These are phyloP conservation scores for Dipteronia sinensis DNA, from an alignment of 345 rosid species.

Conservation along the genomic window DNA sequence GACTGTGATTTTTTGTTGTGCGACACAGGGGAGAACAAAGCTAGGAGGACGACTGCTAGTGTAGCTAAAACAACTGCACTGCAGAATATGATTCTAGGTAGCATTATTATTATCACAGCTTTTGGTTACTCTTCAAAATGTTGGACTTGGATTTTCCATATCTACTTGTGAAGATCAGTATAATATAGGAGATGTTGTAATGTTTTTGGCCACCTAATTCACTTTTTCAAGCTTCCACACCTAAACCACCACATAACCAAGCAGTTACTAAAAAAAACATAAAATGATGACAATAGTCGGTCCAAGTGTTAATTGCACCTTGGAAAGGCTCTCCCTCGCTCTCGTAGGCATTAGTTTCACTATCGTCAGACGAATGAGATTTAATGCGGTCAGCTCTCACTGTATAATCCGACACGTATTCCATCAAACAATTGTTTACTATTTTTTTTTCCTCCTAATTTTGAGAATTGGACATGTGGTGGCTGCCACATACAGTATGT, in stretches of 20 bases:
- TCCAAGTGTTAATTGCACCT: not conserved
- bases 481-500: too few species aligned
- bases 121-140: not conserved
- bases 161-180: not conserved
- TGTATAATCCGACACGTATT: too few species aligned
- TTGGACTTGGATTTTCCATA: not conserved
- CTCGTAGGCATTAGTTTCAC: too few species aligned
- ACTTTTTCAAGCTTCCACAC: slow-evolving; percentile 14
- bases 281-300: too few species aligned
- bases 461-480: too few species aligned
- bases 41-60: slow-evolving; percentile 52
- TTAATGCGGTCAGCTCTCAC: too few species aligned
- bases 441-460: too few species aligned
- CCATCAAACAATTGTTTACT: too few species aligned
- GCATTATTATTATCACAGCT: slow-evolving; percentile 39
- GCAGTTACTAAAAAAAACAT: not conserved
- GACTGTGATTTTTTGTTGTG: slow-evolving; percentile 23
- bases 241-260: slow-evolving; percentile 21
- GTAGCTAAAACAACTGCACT: slow-evolving; percentile 52
- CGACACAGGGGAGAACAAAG: slow-evolving; percentile 58
- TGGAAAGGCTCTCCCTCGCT: too few species aligned
- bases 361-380: too few species aligned
- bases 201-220: slow-evolving; percentile 41
- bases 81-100: slow-evolving; percentile 60
- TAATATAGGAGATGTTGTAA: slow-evolving; percentile 16